A percentile compares a stretch with the other conserved stretches of the same genome.
phyloP scores from a whole-genome alignment of 345 rosid species.

The Corchorus capsularis region DNA sequence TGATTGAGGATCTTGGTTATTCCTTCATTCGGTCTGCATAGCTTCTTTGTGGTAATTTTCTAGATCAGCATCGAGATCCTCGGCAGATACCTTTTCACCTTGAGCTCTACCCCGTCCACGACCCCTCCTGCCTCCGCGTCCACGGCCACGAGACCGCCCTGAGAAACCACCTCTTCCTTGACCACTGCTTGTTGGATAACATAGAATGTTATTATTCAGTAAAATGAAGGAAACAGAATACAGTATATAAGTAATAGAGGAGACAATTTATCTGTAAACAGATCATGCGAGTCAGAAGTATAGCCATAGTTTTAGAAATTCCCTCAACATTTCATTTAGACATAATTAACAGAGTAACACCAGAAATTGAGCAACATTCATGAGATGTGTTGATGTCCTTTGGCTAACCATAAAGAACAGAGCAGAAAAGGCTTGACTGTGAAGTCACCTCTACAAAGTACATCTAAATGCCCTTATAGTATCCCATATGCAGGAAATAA shows the following conservation, averaged over 20 bases:
- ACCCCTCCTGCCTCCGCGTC: conserved; percentile 40
- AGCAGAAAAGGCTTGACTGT: no score
- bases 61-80: conserved; percentile 64
- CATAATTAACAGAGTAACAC: not conserved
- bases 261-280: not conserved
- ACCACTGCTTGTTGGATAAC: conserved; percentile 28
- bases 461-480: no score
- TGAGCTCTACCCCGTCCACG: conserved; percentile 41
- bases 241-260: not conserved
- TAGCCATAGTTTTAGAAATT: not conserved
- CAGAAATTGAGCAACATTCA: not conserved
- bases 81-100: conserved; percentile 47
- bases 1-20: not conserved
- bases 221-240: not conserved
- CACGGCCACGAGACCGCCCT: conserved; percentile 44
- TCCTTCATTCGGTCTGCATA: conserved; percentile 41
- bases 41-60: conserved; percentile 60
- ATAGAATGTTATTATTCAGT: conserved; percentile 16
- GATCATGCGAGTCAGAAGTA: not conserved
- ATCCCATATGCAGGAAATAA: no score
- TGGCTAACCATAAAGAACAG: no score
- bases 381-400: no score
- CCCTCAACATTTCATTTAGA: not conserved
- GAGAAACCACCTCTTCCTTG: conserved; percentile 41
- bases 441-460: no score